A percentile compares a stretch with the other conserved stretches of the same genome.
Evolutionary conservation across 2,329 filamentous ascomycete genomes (phyloP).

Genomic region (Neopestalotiopsis rosae): DNA sequence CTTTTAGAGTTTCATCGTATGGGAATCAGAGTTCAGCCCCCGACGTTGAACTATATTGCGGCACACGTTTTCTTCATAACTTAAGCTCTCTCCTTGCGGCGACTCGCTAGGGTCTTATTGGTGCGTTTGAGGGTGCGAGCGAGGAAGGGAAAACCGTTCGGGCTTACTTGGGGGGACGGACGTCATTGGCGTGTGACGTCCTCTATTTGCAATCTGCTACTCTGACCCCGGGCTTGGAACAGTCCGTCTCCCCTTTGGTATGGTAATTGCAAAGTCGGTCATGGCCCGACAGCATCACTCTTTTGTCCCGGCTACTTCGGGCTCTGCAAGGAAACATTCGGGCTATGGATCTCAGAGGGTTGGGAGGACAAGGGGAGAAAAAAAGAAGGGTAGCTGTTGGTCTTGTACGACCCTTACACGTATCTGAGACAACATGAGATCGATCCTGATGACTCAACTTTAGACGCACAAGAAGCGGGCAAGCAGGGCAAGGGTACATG

Average conservation of each 20-base stretch:
- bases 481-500: not conserved
- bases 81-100: not conserved
- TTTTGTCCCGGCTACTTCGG: too few relatives aligned
- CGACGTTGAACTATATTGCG: constrained; percentile 10
- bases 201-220: not conserved
- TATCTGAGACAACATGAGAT: constrained; percentile 18
- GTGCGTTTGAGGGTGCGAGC: not conserved
- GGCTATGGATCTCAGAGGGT: not conserved
- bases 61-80: constrained; percentile 3
- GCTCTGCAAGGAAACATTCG: not conserved
- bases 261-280: not conserved
- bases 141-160: not conserved
- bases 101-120: not conserved
- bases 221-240: not conserved
- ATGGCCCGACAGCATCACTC: not conserved
- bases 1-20: constrained; percentile 3
- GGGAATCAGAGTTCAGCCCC: constrained; percentile 4
- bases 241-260: too few relatives aligned
- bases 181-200: not conserved
- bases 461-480: not conserved
- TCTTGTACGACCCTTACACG: constrained; percentile 11
- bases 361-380: not conserved
- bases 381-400: constrained; percentile 1
- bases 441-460: constrained; percentile 8
- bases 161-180: not conserved